Evolutionary conservation across 768 basidiomycete genomes (phyloP).

Genomic region (Podaxis pistillaris): DNA sequence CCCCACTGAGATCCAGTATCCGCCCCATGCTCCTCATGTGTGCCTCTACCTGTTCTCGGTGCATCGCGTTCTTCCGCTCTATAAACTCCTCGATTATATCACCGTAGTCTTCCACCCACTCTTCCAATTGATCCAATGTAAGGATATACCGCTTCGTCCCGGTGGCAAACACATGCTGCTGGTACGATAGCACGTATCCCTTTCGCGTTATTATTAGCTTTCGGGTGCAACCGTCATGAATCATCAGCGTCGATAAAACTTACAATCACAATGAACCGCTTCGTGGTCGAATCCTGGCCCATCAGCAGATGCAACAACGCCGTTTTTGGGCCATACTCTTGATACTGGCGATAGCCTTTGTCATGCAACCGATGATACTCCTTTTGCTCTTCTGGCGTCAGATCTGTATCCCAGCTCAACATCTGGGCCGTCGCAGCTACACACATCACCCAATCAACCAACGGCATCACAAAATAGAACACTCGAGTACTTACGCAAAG

Average conservation of each 20-base stretch:
- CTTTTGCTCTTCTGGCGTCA: slow-evolving; percentile 11
- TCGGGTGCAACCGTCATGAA: neutral
- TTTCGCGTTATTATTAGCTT: slow-evolving; percentile 1
- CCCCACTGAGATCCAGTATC: slow-evolving; percentile 10
- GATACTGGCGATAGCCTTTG: slow-evolving; percentile 13
- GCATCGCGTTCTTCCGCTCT: slow-evolving; percentile 15
- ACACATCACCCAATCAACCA: neutral
- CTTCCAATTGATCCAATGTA: slow-evolving; percentile 13
- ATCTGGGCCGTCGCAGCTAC: slow-evolving; percentile 14
- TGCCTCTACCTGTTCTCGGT: slow-evolving; percentile 13
- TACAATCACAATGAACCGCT: slow-evolving; percentile 15
- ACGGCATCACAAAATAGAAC: neutral
- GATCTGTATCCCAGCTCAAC: slow-evolving; percentile 15
- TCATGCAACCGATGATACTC: slow-evolving; percentile 16
- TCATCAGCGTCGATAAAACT: neutral
- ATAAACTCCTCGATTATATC: slow-evolving; percentile 15
- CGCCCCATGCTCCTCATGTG: slow-evolving; percentile 15
- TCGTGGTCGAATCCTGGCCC: slow-evolving; percentile 15
- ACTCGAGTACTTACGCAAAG: slow-evolving; percentile 9
- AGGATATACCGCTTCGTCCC: slow-evolving; percentile 15
- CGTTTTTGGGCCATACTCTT: slow-evolving; percentile 15
- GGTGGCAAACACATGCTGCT: slow-evolving; percentile 17
- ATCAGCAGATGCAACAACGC: slow-evolving; percentile 14
- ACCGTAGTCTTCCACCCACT: slow-evolving; percentile 15
- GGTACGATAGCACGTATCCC: slow-evolving; percentile 16